A percentile compares a stretch with the other conserved stretches of the same genome.
Conservation (phyloP, 345 rosid species). For the Abelmoschus esculentus region DNA sequence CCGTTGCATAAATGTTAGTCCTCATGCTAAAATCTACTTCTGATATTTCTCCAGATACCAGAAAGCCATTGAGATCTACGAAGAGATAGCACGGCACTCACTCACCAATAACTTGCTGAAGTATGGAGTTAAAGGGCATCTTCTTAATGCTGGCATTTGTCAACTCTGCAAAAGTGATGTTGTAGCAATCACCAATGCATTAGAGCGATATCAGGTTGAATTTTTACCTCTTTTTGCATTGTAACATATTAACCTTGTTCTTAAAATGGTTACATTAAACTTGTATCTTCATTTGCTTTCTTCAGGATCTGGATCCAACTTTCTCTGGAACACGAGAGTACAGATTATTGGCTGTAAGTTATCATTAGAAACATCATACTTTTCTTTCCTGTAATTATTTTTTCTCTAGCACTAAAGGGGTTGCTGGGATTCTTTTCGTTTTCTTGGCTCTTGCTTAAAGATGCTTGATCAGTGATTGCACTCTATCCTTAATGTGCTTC, state of each 20-base stretch:
- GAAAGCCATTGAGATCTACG: constrained; percentile 80
- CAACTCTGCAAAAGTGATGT: constrained; percentile 90
- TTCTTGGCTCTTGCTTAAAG: neutral
- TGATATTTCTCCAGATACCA: constrained; percentile 50
- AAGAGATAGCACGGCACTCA: constrained; percentile 72
- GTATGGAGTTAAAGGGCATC: constrained; percentile 98
- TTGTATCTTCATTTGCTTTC: constrained; percentile 11
- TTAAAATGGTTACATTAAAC: neutral
- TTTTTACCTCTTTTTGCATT: constrained; percentile 13
- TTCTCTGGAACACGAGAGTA: constrained; percentile 89
- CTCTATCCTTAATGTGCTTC: neutral
- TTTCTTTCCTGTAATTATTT: neutral
- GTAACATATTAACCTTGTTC: neutral
- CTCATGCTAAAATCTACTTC: neutral
- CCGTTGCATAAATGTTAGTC: neutral
- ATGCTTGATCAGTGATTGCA: neutral
- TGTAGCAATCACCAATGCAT: constrained; percentile 80
- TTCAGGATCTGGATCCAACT: constrained; percentile 92
- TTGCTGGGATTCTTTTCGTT: neutral
- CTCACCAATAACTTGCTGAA: constrained; percentile 77
- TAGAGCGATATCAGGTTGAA: constrained; percentile 84
- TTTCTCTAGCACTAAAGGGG: neutral
- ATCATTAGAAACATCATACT: neutral
- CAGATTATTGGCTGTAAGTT: constrained; percentile 56
- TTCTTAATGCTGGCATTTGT: constrained; percentile 95